Evolutionary conservation across 2,329 filamentous ascomycete species (phyloP), one percentile per base, ranked within the genome.

Genomic region (Paecilomyces sp.): DNA sequence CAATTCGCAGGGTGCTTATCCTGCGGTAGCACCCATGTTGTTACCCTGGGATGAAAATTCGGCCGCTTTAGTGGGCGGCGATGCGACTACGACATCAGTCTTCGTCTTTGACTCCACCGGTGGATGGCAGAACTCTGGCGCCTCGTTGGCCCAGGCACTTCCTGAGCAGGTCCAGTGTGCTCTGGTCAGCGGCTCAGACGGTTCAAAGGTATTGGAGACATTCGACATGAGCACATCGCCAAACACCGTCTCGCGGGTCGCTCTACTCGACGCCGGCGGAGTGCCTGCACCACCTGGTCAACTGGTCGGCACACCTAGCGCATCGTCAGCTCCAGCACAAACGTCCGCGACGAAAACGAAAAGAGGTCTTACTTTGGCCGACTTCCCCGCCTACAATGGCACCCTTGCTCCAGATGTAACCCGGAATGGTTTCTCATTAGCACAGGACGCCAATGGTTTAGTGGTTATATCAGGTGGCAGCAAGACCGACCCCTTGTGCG

Each of bases 401-500:
- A 88, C 87, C 0, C 75, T 87, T 51, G 92, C 89, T 0, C 89
- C 92, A 0, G 83, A 76, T 1, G 79, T 75, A 8, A 85, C 80
- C 5, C 83, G 92, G 64, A 80, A 80, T n/a, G 84, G 85, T 54
- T 95, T 86, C 68, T 88, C 90, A 0, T 72, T 96, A 15, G 89
- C 92, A 0, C 83, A 88, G 66, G 86, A 85, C 61, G 68, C 81
- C 1, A 74, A 75, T 60, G 90, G 88, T 3, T 76, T 88, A 64
- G 84, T 93, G 1, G 88, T 94, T 13, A 85, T 96, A 61, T 86
- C 88, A n/a, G 90, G 92, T 53, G 92, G 92, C 28, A 86, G 83
- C 65, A 74, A 79, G 5, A 77, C 88, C 1, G 83, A 89, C 61
- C 82, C 89, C 0, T 70, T 97, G 4, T 85, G 83, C 64, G 85